Percentiles rank a stretch among this genome's conserved stretches.
Evolutionary conservation across 2,329 filamentous ascomycete species (phyloP).

Genomic region (Hypoxylon sp.): DNA sequence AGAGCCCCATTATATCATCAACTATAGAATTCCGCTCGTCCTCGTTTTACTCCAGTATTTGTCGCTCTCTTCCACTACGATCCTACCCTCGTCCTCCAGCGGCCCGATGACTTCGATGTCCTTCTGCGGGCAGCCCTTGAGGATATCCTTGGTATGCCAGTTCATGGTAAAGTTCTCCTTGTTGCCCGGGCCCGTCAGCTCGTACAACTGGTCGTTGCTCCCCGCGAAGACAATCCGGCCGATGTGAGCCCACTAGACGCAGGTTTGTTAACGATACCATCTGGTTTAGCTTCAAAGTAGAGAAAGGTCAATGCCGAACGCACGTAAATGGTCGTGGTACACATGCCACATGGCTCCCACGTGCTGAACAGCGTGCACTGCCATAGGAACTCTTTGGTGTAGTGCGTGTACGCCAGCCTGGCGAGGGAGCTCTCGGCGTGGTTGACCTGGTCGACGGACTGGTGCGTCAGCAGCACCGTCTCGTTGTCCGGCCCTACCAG

Average conservation of each 20-base stretch:
- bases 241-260: constrained; percentile 57
- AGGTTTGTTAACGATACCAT: constrained; percentile 47
- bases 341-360: constrained; percentile 66
- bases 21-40: too few species aligned
- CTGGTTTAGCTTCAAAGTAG: background rate
- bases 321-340: constrained; percentile 45
- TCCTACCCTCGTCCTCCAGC: constrained; percentile 52
- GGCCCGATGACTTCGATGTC: constrained; percentile 59
- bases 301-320: constrained; percentile 1
- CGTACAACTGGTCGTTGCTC: constrained; percentile 55
- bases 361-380: constrained; percentile 59
- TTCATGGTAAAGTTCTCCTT: constrained; percentile 61
- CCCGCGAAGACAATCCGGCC: constrained; percentile 60
- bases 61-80: constrained; percentile 55
- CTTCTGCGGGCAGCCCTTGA: constrained; percentile 56
- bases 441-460: constrained; percentile 60
- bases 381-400: constrained; percentile 56
- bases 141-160: constrained; percentile 56
- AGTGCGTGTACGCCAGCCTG: constrained; percentile 57
- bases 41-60: constrained; percentile 54
- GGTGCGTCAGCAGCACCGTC: constrained; percentile 57
- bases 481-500: constrained; percentile 59
- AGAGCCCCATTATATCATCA: too few species aligned
- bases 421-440: constrained; percentile 61
- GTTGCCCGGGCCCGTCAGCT: constrained; percentile 56